Evolutionary conservation across 1,284 basidiomycete species (phyloP).

Genomic region (Mycena citricolor): DNA sequence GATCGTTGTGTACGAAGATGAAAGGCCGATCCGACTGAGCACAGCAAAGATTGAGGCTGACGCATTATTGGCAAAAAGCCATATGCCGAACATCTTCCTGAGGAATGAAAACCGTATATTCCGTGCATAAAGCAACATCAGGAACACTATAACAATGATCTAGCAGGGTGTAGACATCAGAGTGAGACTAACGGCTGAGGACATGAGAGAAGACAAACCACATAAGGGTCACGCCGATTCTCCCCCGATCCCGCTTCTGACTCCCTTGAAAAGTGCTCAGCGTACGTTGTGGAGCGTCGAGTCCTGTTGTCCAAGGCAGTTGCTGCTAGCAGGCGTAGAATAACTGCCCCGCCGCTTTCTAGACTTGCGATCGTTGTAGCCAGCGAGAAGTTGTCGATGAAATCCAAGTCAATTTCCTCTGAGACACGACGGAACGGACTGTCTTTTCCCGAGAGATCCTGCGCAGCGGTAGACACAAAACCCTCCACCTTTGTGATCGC

Average conservation of each 20-base stretch:
- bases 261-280: constrained; percentile 1
- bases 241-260: neutral
- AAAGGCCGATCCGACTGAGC: constrained; percentile 8
- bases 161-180: neutral
- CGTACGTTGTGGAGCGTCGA: neutral
- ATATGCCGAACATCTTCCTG: constrained; percentile 11
- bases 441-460: constrained; percentile 1
- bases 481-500: constrained; percentile 10
- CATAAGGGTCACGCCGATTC: constrained; percentile 4
- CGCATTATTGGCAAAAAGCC: constrained; percentile 13
- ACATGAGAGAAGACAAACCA: neutral
- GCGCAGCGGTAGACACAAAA: neutral
- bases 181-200: no score
- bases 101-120: constrained; percentile 13
- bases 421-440: constrained; percentile 1
- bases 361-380: constrained; percentile 1
- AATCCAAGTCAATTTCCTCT: constrained; percentile 4
- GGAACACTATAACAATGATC: constrained; percentile 11
- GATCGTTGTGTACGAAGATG: constrained; percentile 6
- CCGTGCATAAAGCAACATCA: constrained; percentile 9
- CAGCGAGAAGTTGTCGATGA: constrained; percentile 9
- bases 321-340: constrained; percentile 6
- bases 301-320: neutral
- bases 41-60: constrained; percentile 9
- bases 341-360: neutral